Evolutionary conservation across 1,284 basidiomycete species (phyloP).

Genomic region (Leccinum brunneo-olivaceum): DNA sequence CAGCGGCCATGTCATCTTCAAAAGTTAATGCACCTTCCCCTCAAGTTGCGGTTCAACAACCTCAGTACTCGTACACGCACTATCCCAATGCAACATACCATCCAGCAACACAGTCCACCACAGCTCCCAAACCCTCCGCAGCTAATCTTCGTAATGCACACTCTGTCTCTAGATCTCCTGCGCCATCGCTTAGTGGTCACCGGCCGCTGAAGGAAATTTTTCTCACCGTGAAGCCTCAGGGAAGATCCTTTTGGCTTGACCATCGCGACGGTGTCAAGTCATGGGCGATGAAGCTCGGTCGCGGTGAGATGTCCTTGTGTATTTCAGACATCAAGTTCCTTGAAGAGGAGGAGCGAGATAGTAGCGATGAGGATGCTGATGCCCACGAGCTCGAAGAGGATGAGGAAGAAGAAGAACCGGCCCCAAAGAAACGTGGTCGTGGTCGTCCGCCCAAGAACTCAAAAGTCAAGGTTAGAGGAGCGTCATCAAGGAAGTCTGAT

Average conservation of each 20-base stretch:
- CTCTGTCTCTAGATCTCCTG: slow-evolving; percentile 39
- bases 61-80: slow-evolving; percentile 29
- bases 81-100: slow-evolving; percentile 45
- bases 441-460: slow-evolving; percentile 27
- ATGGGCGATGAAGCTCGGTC: slow-evolving; percentile 57
- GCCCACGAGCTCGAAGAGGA: slow-evolving; percentile 27
- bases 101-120: slow-evolving; percentile 23
- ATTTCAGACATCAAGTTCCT: slow-evolving; percentile 50
- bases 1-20: slow-evolving; percentile 15
- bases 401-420: slow-evolving; percentile 38
- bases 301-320: slow-evolving; percentile 45
- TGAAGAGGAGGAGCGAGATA: slow-evolving; percentile 41
- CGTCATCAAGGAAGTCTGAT: slow-evolving; percentile 21
- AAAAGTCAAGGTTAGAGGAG: slow-evolving; percentile 31
- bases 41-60: slow-evolving; percentile 29
- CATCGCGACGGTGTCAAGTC: slow-evolving; percentile 57
- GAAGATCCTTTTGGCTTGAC: slow-evolving; percentile 51
- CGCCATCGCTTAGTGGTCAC: slow-evolving; percentile 36
- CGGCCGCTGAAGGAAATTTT: slow-evolving; percentile 45
- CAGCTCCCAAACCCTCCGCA: slow-evolving; percentile 20
- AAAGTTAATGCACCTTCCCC: slow-evolving; percentile 25
- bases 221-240: slow-evolving; percentile 50
- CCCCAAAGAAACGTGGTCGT: slow-evolving; percentile 33
- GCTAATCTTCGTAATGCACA: slow-evolving; percentile 18
- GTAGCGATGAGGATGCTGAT: slow-evolving; percentile 44